Evolutionary conservation across 1,284 basidiomycete genomes (phyloP).

Genomic region (Schizophyllum commune): DNA sequence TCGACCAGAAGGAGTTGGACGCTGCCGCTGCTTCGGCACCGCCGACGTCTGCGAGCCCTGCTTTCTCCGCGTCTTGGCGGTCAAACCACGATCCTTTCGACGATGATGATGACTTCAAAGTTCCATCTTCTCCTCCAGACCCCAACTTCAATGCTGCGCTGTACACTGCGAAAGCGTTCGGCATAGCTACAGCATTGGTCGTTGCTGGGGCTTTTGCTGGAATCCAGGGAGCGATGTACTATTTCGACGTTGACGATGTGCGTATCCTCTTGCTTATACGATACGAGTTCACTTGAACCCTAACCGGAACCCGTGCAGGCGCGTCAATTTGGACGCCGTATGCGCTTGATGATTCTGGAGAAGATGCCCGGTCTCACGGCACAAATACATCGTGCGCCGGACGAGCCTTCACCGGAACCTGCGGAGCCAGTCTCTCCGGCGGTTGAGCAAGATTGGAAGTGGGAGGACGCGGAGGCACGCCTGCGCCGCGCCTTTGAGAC

Average conservation of each 20-base stretch:
- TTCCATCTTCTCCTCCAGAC: conserved; percentile 8
- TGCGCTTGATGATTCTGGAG: conserved; percentile 9
- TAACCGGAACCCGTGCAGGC: conserved; percentile 1
- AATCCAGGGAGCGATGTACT: conserved; percentile 11
- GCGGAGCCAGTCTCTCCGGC: neutral
- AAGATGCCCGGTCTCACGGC: conserved; percentile 10
- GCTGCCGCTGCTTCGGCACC: neutral
- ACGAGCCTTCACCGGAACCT: neutral
- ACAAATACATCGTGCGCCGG: conserved; percentile 9
- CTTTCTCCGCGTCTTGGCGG: neutral
- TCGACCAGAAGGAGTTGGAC: neutral
- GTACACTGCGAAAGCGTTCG: conserved; percentile 14
- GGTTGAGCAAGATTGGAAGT: conserved; percentile 3
- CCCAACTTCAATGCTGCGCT: conserved; percentile 12
- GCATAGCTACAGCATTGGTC: conserved; percentile 15
- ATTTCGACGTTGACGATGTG: conserved; percentile 15
- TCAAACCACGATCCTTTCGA: conserved; percentile 1
- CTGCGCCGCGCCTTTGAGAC: conserved; percentile 12
- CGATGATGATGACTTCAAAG: conserved; percentile 11
- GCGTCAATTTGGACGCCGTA: conserved; percentile 12
- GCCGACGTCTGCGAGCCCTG: neutral
- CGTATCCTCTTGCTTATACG: neutral
- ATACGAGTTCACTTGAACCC: neutral
- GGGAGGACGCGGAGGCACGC: conserved; percentile 13
- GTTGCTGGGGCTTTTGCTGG: conserved; percentile 8